These are phyloP conservation scores for Coemansia sp. DNA, from an alignment of 192 early-diverging fungal species.

Conservation along the genomic window DNA sequence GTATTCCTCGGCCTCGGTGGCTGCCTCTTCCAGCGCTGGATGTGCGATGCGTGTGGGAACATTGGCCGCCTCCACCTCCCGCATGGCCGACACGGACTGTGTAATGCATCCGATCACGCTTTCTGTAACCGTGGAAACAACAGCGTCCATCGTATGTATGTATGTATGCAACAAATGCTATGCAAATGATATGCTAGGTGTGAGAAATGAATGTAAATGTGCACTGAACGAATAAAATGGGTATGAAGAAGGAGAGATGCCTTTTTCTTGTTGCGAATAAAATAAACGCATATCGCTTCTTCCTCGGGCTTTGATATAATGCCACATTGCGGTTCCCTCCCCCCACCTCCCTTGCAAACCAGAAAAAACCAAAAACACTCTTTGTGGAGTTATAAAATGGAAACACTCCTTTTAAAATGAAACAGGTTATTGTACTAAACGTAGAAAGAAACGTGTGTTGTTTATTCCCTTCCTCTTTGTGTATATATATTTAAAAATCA, in stretches of 20 bases:
- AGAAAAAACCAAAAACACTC: background rate
- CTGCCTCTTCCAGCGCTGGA: background rate
- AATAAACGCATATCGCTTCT: too few species aligned
- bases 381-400: background rate
- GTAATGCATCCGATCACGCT: constrained; percentile 15
- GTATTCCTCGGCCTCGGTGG: background rate
- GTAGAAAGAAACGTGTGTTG: background rate
- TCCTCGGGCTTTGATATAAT: constrained; percentile 2
- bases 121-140: background rate
- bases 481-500: too few species aligned
- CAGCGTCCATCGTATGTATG: background rate
- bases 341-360: too few species aligned
- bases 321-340: too few species aligned
- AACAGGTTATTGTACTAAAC: background rate
- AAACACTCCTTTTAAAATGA: background rate
- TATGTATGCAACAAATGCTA: background rate
- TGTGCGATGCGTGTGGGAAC: constrained; percentile 14
- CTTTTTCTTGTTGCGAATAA: too few species aligned
- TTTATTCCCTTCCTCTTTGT: background rate
- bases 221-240: too few species aligned
- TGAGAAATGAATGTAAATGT: too few species aligned
- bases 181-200: background rate
- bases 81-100: background rate
- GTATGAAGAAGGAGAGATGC: too few species aligned
- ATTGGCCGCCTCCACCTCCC: background rate